Base-by-base conservation (phyloP, 345 rosid species). In the Ricinus communis region DNA sequence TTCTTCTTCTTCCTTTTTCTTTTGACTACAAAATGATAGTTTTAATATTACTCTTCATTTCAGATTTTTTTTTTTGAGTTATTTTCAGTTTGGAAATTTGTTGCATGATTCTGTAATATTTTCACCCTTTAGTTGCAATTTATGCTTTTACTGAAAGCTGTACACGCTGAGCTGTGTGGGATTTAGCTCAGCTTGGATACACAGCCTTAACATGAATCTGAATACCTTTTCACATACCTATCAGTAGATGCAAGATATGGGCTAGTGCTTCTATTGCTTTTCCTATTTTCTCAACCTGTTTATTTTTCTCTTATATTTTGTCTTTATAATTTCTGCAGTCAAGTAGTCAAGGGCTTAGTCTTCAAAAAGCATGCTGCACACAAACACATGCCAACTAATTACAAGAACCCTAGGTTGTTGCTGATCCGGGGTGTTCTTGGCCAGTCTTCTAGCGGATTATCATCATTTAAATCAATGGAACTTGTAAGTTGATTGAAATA, bases 301-400 rank as follows among this genome's bases (percentile, higher is more conserved):
- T 31, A 16, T 9, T 40, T 55, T 14, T 68, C 18, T 68, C 18
- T 24, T 65, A 8, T 19, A 5, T 12, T 28, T 45, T 45, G 27
- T 43, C 19, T 73, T 62, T 65, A 1, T 67, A 21, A 4, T 31
- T 80, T 74, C 72, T 83, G 83, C 93, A 95, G 99, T 82, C 82
- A 87, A 81, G 83, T 95, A 66, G 82, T 95, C 74, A 86, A 76
- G 75, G 99, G 99, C 60, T 77, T 88, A 83, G 99, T 92, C 69
- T 95, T 95, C 67, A 92, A 95, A 75, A 95, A 92, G 85, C 93
- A 73, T 84, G 98, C 93, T 43, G 97, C 99, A 62, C 99, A 86
- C 87, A 95, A 95, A 80, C 98, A 89, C 84, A 95, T 95, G 99
- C 85, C 88, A 10, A 92, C 97, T 30, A 73, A 72, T 49, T 90